Evolutionary conservation across 2,329 filamentous ascomycete genomes (phyloP), one percentile per base, ranked within the genome.

Genomic region (Dothistroma septosporum): DNA sequence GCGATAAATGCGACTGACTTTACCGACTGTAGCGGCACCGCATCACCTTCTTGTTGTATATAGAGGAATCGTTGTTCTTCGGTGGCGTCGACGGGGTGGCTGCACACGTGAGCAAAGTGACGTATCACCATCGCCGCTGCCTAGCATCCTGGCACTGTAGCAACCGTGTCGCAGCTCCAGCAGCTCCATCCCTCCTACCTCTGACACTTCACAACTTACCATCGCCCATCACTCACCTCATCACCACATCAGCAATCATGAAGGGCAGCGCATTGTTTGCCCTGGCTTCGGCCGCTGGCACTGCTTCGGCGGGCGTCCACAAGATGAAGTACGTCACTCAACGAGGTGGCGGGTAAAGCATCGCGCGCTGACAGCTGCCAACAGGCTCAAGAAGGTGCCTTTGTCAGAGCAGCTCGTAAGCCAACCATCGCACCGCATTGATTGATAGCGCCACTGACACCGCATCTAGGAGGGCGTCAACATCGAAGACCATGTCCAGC

Each of bases 341-440:
- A 2, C 19, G 21, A 16, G 46, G 33, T 19, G 44, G 58, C 28
- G 58, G 53, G 47, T 1, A 31, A 22, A 52, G 58, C 22, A 21
- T 35, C 46, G 32, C 46, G 32, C 55, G 56, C 63, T 66, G 61
- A 66, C 61, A 50, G 53, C 31, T 55, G 44, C 28, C 22, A 21
- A 24, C 87, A 0, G 83, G 81, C 52, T 78, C 78, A 82, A 97
- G 85, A 99, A 99, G 88, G 82, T 97, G 64, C 89, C 94, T 69
- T 82, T 99, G 61, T 85, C 87, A 54, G 91, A 97, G 77, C 94
- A 97, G 82, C 85, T 99, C 74, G 92, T 96, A 82, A 75, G 89
- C 82, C 59, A 49, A 56, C 41, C 28, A 53, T 37, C 35, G 54
- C 53, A 57, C 56, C 31, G 50, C 50, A 55, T 32, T 35, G 52